Base-by-base conservation (phyloP, 129 eudicot species). In the Escallonia herrerae region DNA sequence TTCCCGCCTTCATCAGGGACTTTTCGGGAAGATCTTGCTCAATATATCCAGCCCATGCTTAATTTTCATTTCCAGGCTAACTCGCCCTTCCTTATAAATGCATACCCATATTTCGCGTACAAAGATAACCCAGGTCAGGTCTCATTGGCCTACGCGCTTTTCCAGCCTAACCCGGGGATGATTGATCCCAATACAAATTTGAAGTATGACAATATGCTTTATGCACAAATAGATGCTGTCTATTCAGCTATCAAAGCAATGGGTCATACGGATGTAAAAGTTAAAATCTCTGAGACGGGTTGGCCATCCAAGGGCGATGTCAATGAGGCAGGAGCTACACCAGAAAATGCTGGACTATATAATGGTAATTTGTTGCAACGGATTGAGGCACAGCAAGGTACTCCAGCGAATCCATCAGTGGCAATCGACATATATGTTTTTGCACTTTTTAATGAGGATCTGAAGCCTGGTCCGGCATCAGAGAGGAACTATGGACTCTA, bases 301-400 rank as follows among this genome's bases (percentile, higher is more conserved):
- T 94, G 99, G 99, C 99, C 99, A 14, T 94, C 99, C 3, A 94
- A 82, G 63, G 99, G 99, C 9, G 99, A 94, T 72, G 63, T 86
- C 6, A 63, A 86, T 59, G 97, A 94, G 81, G 76, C 80, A 3
- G 99, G 99, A 56, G 99, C 99, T 0, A 77, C 96, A 2, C 77
- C 69, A 33, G 76, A 86, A 41, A 94, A 94, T 65, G 99, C 99
- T 2, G 90, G 85, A 8, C 65, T 90, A 51, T 94, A 94, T 55
- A 89, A 94, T 57, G 80, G 99, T 62, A 94, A 94, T 69, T 76
- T 94, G 87, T 45, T 89, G 70, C 88, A 63, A 4, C 68, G 93
- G 58, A 84, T 94, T 49, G 76, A 74, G 71, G 77, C 77, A 64
- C 81, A 77, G 9, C 73, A 94, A 80, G 81, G 95, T 44, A 94